Conservation (phyloP, 176 grass and related monocot genomes). For the Carex kokanica region DNA sequence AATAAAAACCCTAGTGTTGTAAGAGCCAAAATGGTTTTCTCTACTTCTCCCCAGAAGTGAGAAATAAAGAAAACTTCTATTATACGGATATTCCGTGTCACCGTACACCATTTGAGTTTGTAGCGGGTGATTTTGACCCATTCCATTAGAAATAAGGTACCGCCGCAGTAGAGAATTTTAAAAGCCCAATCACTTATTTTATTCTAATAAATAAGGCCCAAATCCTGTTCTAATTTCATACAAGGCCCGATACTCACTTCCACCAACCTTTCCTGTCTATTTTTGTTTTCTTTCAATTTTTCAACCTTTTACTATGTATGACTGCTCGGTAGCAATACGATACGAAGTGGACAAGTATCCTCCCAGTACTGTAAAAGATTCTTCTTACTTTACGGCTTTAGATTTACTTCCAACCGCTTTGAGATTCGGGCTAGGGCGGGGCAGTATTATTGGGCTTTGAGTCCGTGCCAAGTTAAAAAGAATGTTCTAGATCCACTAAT, state of each 20-base stretch:
- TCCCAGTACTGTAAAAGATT: no score
- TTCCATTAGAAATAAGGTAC: not conserved
- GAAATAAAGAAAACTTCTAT: not conserved
- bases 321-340: no score
- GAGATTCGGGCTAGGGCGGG: no score
- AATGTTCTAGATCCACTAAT: no score
- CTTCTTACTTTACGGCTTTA: no score
- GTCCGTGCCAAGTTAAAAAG: no score
- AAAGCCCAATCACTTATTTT: not conserved
- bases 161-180: not conserved
- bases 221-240: not conserved
- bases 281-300: not conserved
- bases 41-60: not conserved
- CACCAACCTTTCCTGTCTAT: not conserved
- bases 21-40: not conserved
- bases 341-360: no score
- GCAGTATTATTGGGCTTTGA: no score
- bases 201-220: not conserved
- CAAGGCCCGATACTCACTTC: not conserved
- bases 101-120: not conserved
- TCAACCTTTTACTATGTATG: not conserved
- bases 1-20: slow-evolving; percentile 19
- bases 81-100: not conserved
- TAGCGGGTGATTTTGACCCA: not conserved
- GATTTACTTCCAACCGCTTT: no score